Evolutionary conservation across 179 eudicot genomes (phyloP).

Genomic region (Spergularia azorica): DNA sequence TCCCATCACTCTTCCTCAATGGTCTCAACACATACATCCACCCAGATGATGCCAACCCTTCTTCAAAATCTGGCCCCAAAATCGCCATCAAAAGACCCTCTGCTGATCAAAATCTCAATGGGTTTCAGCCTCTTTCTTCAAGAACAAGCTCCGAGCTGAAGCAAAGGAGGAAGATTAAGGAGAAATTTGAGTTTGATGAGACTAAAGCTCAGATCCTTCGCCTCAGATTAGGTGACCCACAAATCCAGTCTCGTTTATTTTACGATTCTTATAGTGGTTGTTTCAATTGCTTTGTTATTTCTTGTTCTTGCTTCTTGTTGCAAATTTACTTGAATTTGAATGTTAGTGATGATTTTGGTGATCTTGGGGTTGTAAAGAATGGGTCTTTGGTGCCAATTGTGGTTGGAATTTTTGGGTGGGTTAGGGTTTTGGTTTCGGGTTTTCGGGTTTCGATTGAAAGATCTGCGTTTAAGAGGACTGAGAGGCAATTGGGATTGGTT

Average conservation of each 20-base stretch:
- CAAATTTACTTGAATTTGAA: constrained; percentile 43
- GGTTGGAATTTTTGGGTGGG: constrained; percentile 46
- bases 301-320: constrained; percentile 43
- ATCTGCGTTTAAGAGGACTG: constrained; percentile 73
- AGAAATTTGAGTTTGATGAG: constrained; percentile 83
- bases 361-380: constrained; percentile 50
- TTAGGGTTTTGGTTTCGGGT: constrained; percentile 49
- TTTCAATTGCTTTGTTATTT: constrained; percentile 51
- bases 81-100: constrained; percentile 76
- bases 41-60: constrained; percentile 81
- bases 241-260: constrained; percentile 60
- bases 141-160: constrained; percentile 50
- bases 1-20: constrained; percentile 64
- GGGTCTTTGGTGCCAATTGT: constrained; percentile 67
- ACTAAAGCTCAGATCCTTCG: constrained; percentile 97
- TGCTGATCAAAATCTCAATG: constrained; percentile 36
- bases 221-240: constrained; percentile 72
- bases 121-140: constrained; percentile 48
- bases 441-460: constrained; percentile 62
- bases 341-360: constrained; percentile 16
- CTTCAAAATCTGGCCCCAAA: constrained; percentile 38
- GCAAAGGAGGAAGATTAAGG: constrained; percentile 67
- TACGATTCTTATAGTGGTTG: constrained; percentile 50
- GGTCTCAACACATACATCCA: constrained; percentile 94
- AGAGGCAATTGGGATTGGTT: constrained; percentile 65